phyloP scores from a whole-genome alignment of 805 yeast genomes.

The Lachancea sp. region DNA sequence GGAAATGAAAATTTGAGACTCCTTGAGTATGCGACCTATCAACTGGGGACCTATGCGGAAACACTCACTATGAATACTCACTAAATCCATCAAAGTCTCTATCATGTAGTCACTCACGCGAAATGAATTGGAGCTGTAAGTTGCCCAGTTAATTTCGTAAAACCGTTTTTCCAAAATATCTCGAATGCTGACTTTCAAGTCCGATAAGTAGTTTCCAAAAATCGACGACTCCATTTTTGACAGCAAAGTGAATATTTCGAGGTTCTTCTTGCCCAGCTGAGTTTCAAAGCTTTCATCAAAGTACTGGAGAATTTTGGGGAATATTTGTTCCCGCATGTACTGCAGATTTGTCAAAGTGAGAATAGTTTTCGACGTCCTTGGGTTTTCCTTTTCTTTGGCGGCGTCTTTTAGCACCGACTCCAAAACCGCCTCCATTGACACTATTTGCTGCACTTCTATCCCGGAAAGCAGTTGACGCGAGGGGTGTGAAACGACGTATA shows the following conservation, averaged over 20 bases:
- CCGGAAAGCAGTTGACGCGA: slow-evolving; percentile 34
- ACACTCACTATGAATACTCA: slow-evolving; percentile 48
- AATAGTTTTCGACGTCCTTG: slow-evolving; percentile 41
- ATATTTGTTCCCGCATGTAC: slow-evolving; percentile 38
- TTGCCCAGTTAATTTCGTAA: slow-evolving; percentile 39
- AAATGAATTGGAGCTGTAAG: slow-evolving; percentile 29
- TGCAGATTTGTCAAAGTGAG: slow-evolving; percentile 50
- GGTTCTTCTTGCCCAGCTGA: slow-evolving; percentile 36
- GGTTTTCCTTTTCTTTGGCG: slow-evolving; percentile 35
- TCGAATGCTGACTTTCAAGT: slow-evolving; percentile 39
- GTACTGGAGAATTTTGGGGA: slow-evolving; percentile 43
- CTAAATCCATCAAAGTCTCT: slow-evolving; percentile 43
- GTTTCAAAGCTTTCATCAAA: slow-evolving; percentile 49
- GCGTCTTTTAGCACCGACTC: slow-evolving; percentile 39
- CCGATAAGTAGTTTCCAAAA: slow-evolving; percentile 47
- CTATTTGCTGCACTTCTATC: slow-evolving; percentile 36
- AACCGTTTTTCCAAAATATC: slow-evolving; percentile 38
- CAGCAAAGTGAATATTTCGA: slow-evolving; percentile 41
- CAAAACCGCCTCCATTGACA: slow-evolving; percentile 42
- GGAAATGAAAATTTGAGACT: slow-evolving; percentile 36
- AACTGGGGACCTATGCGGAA: slow-evolving; percentile 42
- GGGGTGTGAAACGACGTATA: slow-evolving; percentile 34
- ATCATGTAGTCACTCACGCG: slow-evolving; percentile 43
- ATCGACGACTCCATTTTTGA: slow-evolving; percentile 47
- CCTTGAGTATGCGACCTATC: slow-evolving; percentile 40